Conservation (phyloP, 371 early-diverging fungal species). For the Globomyces sp. region DNA sequence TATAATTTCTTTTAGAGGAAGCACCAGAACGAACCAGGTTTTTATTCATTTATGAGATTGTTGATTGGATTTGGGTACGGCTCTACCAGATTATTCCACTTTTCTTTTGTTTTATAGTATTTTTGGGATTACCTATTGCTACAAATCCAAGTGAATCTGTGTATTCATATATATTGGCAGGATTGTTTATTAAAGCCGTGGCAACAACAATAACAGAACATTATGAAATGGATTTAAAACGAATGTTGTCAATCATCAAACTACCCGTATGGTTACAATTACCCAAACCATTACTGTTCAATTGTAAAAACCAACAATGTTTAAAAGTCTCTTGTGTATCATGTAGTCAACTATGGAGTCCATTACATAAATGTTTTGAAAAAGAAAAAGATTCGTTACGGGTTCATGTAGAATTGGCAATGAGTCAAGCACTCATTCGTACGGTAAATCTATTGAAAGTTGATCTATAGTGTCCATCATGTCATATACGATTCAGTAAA, state of each 20-base stretch:
- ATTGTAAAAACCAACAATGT: slow-evolving; percentile 55
- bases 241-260: neutral
- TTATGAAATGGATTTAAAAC: neutral
- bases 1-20: neutral
- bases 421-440: slow-evolving; percentile 65
- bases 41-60: neutral
- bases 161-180: slow-evolving; percentile 1
- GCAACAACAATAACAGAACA: neutral
- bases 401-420: slow-evolving; percentile 63
- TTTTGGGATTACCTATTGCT: too few species aligned
- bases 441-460: slow-evolving; percentile 45
- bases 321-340: slow-evolving; percentile 47
- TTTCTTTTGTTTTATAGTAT: too few species aligned
- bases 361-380: slow-evolving; percentile 59
- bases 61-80: too few species aligned
- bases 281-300: slow-evolving; percentile 29
- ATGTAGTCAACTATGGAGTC: slow-evolving; percentile 49
- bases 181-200: neutral
- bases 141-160: neutral
- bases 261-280: neutral
- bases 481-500: slow-evolving; percentile 60
- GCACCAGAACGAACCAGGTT: slow-evolving; percentile 1
- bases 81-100: too few species aligned
- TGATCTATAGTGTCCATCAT: slow-evolving; percentile 55
- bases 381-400: slow-evolving; percentile 56